phyloP scores from a whole-genome alignment of 768 basidiomycete species.

The Roridomyces roridus region DNA sequence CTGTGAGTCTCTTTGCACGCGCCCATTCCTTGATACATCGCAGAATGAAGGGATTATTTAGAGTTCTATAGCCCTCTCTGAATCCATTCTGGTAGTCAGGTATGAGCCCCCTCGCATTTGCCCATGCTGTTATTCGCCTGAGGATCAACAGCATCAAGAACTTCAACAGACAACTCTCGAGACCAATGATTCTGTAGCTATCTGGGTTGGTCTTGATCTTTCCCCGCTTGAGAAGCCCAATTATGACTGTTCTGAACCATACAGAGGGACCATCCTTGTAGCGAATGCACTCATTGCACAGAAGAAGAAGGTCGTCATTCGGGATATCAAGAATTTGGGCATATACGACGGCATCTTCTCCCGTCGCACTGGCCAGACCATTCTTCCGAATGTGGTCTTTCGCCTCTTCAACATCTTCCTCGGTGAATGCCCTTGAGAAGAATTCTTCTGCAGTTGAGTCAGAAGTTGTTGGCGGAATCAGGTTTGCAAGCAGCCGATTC shows the following conservation, averaged over 20 bases:
- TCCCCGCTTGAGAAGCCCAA: conserved; percentile 16
- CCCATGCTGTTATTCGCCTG: conserved; percentile 18
- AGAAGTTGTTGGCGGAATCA: neutral
- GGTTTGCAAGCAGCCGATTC: neutral
- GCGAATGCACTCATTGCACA: conserved; percentile 1
- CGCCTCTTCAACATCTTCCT: no score
- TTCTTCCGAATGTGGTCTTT: no score
- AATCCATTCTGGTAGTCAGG: conserved; percentile 39
- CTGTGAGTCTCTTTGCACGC: conserved; percentile 4
- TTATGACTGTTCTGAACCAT: neutral
- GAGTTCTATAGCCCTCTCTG: conserved; percentile 8
- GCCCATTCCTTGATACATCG: conserved; percentile 20
- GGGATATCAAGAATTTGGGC: no score
- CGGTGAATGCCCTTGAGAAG: no score
- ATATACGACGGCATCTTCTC: no score
- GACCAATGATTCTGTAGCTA: conserved; percentile 24
- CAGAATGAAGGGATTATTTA: conserved; percentile 29
- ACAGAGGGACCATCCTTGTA: neutral
- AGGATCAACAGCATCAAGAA: conserved; percentile 26
- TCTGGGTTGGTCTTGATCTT: conserved; percentile 19
- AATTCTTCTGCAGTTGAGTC: neutral
- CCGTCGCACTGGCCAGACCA: no score
- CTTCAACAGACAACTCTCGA: conserved; percentile 28
- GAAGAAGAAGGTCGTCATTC: no score
- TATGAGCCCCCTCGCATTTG: conserved; percentile 18